Evolutionary conservation across 768 basidiomycete genomes (phyloP), one percentile per base, ranked within the genome.

Genomic region (Leucogyrophana mollusca): DNA sequence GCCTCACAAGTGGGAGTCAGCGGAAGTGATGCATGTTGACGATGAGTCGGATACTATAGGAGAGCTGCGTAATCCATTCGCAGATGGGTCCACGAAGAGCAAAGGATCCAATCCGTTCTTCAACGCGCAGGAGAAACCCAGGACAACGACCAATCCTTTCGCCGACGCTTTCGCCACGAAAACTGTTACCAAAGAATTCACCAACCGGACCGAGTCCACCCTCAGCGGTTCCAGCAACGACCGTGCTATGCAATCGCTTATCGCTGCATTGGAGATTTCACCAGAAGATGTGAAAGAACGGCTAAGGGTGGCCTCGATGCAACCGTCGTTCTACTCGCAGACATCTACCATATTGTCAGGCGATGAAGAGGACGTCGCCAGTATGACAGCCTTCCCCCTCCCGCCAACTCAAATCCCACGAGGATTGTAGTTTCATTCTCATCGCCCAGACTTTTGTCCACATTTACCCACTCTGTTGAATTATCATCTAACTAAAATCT

Each of bases 1-100:
- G 13, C 59, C 67, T 2, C 85, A 88, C 65, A 73, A 61, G 38
- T 87, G 85, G 85, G 79, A 88, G 61, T 82, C 80, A 7, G 84
- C 84, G 3, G 80, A 85, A 56, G 80, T 86, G 16, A 53, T 85
- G 41, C 67, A 77, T 45, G 67, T 66, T 37, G 71, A 75, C 24
- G 66, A 60, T 23, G 61, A 63, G 35, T 41, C 57, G 2, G 60
- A 59, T 35, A 36, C 49, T 1, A 51, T 13, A 4, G 32, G 23
- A 4, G 48, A 59, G 1, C 56, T 52, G 24, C 52, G 46, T 24
- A 61, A 58, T 42, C 56, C 63, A 33, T 67, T 67, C 20, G 51
- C 59, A 16, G 54, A 68, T 32, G 34, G n/a, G 11, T 53, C 56
- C 4, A 18, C 48, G 40, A 56, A 34, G 51, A 48, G 53, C 39